These are phyloP conservation scores for Lycium ferocissimum DNA, from an alignment of 257 asterid genomes.

Conservation along the genomic window DNA sequence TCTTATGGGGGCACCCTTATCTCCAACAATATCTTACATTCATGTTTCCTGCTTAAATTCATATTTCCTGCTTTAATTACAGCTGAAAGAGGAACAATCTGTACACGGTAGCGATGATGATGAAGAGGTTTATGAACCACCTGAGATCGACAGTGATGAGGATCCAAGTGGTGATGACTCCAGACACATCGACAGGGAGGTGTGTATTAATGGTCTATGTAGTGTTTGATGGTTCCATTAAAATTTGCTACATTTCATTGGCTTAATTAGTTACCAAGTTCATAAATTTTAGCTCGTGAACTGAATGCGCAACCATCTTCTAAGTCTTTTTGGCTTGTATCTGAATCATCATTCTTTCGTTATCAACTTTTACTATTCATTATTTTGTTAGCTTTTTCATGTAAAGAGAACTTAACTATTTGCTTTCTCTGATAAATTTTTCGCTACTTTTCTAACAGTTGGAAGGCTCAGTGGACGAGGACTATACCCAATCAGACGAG, in stretches of 20 bases:
- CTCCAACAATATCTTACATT: background rate
- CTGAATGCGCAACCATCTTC: background rate
- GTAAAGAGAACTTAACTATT: background rate
- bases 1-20: no score
- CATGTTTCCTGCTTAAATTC: background rate
- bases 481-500: constrained; percentile 79
- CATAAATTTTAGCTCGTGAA: background rate
- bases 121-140: constrained; percentile 72
- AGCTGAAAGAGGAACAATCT: constrained; percentile 77
- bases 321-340: no score
- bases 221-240: background rate
- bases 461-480: constrained; percentile 96
- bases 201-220: constrained; percentile 27
- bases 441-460: constrained; percentile 43
- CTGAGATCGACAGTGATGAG: constrained; percentile 71
- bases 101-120: constrained; percentile 68
- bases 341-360: background rate
- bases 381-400: background rate
- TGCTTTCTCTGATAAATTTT: background rate
- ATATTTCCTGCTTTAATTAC: constrained; percentile 16
- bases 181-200: constrained; percentile 65
- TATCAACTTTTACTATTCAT: no score
- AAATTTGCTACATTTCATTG: background rate
- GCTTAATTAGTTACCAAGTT: background rate
- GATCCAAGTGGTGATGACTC: constrained; percentile 56